Conservation (phyloP, 2,329 filamentous ascomycete species). For the Colletotrichum abscissum region DNA sequence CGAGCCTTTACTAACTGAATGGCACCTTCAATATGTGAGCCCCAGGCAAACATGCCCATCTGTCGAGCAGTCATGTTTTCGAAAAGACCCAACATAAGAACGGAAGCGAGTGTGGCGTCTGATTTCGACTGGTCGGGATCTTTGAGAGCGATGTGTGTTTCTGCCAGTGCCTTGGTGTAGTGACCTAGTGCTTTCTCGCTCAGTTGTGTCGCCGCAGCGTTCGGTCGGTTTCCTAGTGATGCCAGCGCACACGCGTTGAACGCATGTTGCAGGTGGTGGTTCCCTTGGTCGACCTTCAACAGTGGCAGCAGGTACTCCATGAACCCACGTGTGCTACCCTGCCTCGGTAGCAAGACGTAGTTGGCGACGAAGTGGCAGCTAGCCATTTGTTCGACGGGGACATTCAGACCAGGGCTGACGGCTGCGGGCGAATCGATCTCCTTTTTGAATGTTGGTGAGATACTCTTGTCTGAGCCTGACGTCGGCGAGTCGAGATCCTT, state of each 20-base stretch:
- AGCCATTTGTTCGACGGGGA: constrained; percentile 66
- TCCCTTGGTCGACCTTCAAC: constrained; percentile 55
- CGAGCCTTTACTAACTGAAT: constrained; percentile 69
- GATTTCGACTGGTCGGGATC: constrained; percentile 60
- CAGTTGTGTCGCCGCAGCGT: constrained; percentile 46
- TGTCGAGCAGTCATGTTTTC: constrained; percentile 55
- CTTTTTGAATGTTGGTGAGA: constrained; percentile 38
- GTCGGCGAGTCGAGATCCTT: constrained; percentile 42
- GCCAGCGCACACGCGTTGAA: constrained; percentile 71
- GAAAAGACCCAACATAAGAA: constrained; percentile 70
- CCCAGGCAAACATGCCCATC: constrained; percentile 60
- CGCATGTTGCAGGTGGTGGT: constrained; percentile 63
- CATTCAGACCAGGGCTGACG: constrained; percentile 50
- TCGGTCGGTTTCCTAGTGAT: constrained; percentile 64
- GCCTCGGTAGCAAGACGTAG: constrained; percentile 65
- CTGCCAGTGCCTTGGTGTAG: constrained; percentile 66
- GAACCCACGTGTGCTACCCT: constrained; percentile 64
- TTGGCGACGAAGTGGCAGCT: constrained; percentile 71
- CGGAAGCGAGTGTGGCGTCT: constrained; percentile 70
- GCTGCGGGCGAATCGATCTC: constrained; percentile 35
- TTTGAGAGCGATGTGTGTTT: constrained; percentile 63
- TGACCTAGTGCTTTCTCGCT: constrained; percentile 57
- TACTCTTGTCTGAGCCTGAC: constrained; percentile 33
- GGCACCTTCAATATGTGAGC: constrained; percentile 73
- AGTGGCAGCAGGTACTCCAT: constrained; percentile 70